Evolutionary conservation across 352 stramenopile genomes (phyloP), one percentile per base, ranked within the genome.

Genomic region (Proteromonas lacertae): DNA sequence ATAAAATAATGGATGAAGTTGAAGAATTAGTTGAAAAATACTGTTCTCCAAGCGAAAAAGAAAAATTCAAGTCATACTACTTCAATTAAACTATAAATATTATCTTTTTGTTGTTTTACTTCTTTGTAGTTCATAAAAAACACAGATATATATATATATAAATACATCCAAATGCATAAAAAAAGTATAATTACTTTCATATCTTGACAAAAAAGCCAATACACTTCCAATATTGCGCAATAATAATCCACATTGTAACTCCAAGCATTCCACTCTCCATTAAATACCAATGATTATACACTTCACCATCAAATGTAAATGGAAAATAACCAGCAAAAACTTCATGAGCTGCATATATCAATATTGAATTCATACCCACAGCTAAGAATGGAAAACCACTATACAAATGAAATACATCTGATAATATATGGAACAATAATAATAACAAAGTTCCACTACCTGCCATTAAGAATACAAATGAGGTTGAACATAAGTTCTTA

Each of bases 401-500:
- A 32, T 4, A 6, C 8, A 12, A 17, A 18, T 4, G 30, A 12
- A n/a, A 29, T 16, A 38, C 18, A 23, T 60, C 47, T 12, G 57
- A 43, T 3, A 40, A n/a, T 2, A 45, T 14, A 24, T 43, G 20
- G 1, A 55, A 16, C 3, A 64, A 7, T 2, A 35, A 40, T 2
- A 68, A 28, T 13, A 46, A 7, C 14, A 53, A 23, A 20, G 47
- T 43, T 2, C 55, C 56, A 12, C 60, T 35, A 0, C 52, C 62
- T 4, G 51, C 48, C 23, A 48, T 60, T 20, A 61, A 28, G 7
- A 66, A 25, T 14, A 70, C 46, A 36, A 64, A 77, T 26, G 62
- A 59, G 12, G 68, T 29, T 16, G 59, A 70, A 61, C 64, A 77
- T 14, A 75, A 33, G 41, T 77, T 77, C 52, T 77, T 77, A 55